Evolutionary conservation across 345 rosid species (phyloP).

Genomic region (Laguncularia racemosa): DNA sequence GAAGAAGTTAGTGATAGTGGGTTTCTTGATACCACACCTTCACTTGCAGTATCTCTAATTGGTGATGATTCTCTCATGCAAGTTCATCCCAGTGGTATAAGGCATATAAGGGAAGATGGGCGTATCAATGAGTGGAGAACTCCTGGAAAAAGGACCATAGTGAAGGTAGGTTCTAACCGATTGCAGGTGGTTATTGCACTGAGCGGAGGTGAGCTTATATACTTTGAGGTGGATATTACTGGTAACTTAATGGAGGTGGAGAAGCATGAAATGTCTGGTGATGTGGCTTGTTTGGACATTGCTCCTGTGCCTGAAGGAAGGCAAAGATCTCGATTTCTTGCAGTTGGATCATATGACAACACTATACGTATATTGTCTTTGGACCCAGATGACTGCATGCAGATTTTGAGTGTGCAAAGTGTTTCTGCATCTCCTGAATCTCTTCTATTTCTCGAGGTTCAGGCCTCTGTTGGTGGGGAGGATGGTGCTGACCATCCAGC

Average conservation of each 20-base stretch:
- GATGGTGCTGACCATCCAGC: slow-evolving; percentile 99
- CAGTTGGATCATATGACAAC: slow-evolving; percentile 93
- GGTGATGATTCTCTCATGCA: slow-evolving; percentile 99
- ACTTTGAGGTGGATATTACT: slow-evolving; percentile 92
- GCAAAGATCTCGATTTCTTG: slow-evolving; percentile 95
- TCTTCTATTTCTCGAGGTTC: slow-evolving; percentile 95
- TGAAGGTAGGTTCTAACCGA: slow-evolving; percentile 93
- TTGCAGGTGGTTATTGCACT: slow-evolving; percentile 94
- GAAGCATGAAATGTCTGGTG: slow-evolving; percentile 98
- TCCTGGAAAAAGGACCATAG: slow-evolving; percentile 97
- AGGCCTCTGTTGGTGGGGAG: slow-evolving; percentile 92
- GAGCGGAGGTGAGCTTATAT: slow-evolving; percentile 97
- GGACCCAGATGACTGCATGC: slow-evolving; percentile 99
- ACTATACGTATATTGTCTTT: slow-evolving; percentile 83
- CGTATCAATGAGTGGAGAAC: slow-evolving; percentile 99
- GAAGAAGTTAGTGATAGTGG: slow-evolving; percentile 99
- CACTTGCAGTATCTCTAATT: slow-evolving; percentile 83
- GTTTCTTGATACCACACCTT: slow-evolving; percentile 94
- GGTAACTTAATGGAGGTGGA: slow-evolving; percentile 98
- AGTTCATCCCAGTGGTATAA: slow-evolving; percentile 96
- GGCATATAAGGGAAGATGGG: slow-evolving; percentile 96
- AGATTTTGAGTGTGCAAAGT: slow-evolving; percentile 91
- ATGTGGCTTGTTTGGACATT: slow-evolving; percentile 96
- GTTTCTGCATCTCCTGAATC: slow-evolving; percentile 97
- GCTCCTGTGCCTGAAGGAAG: slow-evolving; percentile 99